Evolutionary conservation across 192 early-diverging fungal genomes (phyloP), one percentile per base, ranked within the genome.

Genomic region (Entrophospora sp.): DNA sequence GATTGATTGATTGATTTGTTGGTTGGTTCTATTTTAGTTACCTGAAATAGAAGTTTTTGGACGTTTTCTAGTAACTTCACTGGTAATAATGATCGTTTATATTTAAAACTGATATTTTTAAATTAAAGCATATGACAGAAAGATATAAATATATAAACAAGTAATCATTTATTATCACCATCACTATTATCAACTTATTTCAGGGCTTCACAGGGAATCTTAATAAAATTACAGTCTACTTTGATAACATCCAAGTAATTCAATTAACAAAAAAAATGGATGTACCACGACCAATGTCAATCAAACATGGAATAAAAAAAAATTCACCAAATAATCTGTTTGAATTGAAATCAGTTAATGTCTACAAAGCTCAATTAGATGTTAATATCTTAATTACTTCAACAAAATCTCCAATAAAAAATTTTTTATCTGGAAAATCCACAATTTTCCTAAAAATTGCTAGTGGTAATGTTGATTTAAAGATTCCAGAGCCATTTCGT

Each of bases 151-250:
- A n/a, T n/a, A n/a, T n/a, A n/a, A n/a, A n/a, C n/a, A n/a, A n/a
- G n/a, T n/a, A n/a, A n/a, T n/a, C n/a, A n/a, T n/a, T n/a, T n/a
- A n/a, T n/a, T n/a, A n/a, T n/a, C n/a, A n/a, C n/a, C n/a, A n/a
- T n/a, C n/a, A n/a, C n/a, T n/a, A n/a, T n/a, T n/a, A n/a, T n/a
- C n/a, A n/a, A n/a, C 12, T 76, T 76, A n/a, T 87, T 82, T 22
- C 46, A 91, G 64, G 88, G 87, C 0, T 95, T 95, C 57, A 91
- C 92, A 0, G 77, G 73, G n/a, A 87, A 87, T 51, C 78, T 95
- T 5, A 69, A 77, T 31, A 75, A 79, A 37, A 77, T 95, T 2
- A 61, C 73, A 0, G 85, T 93, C 5, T 84, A 77, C 60, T 66
- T 91, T 46, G 81, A 92, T 69, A 74, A 84, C 13, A 49, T 73